Evolutionary conservation across 2,329 filamentous ascomycete genomes (phyloP).

Genomic region (Aciculosporium take): DNA sequence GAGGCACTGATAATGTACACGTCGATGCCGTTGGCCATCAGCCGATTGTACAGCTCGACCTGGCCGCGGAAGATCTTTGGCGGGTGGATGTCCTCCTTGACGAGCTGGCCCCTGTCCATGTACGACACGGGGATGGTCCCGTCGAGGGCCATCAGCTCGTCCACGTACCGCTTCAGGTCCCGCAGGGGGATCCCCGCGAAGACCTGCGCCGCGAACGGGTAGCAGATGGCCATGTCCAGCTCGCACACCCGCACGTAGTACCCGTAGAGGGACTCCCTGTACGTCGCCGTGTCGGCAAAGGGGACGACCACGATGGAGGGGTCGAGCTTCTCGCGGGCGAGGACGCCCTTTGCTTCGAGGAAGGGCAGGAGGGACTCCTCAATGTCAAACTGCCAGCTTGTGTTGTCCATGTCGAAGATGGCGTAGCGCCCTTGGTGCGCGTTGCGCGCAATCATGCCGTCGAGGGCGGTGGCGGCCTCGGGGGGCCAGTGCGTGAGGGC

Average conservation of each 20-base stretch:
- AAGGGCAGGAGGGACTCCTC: slow-evolving; percentile 29
- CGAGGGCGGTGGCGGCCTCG: slow-evolving; percentile 19
- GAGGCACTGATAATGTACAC: slow-evolving; percentile 29
- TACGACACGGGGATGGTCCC: slow-evolving; percentile 22
- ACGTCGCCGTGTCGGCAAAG: slow-evolving; percentile 24
- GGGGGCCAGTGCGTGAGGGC: slow-evolving; percentile 20
- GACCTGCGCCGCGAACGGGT: slow-evolving; percentile 28
- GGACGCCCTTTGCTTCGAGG: slow-evolving; percentile 26
- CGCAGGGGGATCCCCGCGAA: slow-evolving; percentile 28
- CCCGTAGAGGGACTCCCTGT: slow-evolving; percentile 29
- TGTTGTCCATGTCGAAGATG: slow-evolving; percentile 33
- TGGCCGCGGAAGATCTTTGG: slow-evolving; percentile 26
- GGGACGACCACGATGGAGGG: slow-evolving; percentile 25
- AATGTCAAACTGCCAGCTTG: slow-evolving; percentile 26
- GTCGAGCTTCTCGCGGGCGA: slow-evolving; percentile 27
- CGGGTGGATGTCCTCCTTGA: slow-evolving; percentile 15
- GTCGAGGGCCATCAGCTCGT: slow-evolving; percentile 31
- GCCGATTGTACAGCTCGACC: slow-evolving; percentile 27
- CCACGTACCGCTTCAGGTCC: slow-evolving; percentile 30
- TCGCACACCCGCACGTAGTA: slow-evolving; percentile 30
- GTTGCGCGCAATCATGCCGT: slow-evolving; percentile 24
- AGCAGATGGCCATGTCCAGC: slow-evolving; percentile 26
- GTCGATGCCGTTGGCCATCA: slow-evolving; percentile 28
- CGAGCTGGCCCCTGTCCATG: slow-evolving; percentile 19
- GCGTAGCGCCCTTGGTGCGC: slow-evolving; percentile 24